A percentile compares a stretch with the other conserved stretches of the same genome.
These are phyloP conservation scores for Auriculariales sp. DNA, from an alignment of 768 basidiomycete species.

Conservation along the genomic window DNA sequence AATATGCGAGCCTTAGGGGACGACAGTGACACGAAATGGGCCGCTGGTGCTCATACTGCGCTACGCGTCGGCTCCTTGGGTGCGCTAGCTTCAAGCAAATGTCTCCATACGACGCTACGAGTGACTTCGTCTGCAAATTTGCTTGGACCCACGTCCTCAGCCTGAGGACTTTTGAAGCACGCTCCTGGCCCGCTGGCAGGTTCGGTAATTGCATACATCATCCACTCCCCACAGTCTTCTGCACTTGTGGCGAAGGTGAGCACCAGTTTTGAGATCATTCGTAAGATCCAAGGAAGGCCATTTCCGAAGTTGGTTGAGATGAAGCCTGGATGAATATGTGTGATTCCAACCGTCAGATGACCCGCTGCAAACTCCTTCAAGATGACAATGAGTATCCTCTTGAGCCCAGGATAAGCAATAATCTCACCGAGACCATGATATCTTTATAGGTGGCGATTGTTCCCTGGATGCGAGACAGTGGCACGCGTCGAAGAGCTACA, in stretches of 20 bases:
- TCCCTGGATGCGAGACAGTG: neutral
- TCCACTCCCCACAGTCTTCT: constrained; percentile 13
- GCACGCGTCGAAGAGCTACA: constrained; percentile 32
- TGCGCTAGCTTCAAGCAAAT: neutral
- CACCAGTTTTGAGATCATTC: neutral
- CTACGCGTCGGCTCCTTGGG: too few species aligned
- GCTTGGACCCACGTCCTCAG: neutral
- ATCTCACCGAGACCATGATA: too few species aligned
- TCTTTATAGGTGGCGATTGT: neutral
- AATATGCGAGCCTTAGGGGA: too few species aligned
- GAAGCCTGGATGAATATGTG: constrained; percentile 1
- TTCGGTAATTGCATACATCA: constrained; percentile 11
- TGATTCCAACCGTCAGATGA: neutral
- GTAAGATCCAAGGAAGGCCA: neutral
- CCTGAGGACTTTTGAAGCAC: neutral
- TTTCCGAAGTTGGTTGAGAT: neutral
- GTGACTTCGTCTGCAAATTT: neutral
- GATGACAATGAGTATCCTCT: neutral
- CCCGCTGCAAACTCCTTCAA: constrained; percentile 4
- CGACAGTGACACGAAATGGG: too few species aligned
- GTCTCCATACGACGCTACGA: neutral
- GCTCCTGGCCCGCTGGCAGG: neutral
- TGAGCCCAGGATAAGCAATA: neutral
- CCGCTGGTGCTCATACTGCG: too few species aligned
- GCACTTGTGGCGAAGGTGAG: neutral